Evolutionary conservation across 2,329 filamentous ascomycete genomes (phyloP), one percentile per base, ranked within the genome.

Genomic region (Orbilia blumenaviensis): DNA sequence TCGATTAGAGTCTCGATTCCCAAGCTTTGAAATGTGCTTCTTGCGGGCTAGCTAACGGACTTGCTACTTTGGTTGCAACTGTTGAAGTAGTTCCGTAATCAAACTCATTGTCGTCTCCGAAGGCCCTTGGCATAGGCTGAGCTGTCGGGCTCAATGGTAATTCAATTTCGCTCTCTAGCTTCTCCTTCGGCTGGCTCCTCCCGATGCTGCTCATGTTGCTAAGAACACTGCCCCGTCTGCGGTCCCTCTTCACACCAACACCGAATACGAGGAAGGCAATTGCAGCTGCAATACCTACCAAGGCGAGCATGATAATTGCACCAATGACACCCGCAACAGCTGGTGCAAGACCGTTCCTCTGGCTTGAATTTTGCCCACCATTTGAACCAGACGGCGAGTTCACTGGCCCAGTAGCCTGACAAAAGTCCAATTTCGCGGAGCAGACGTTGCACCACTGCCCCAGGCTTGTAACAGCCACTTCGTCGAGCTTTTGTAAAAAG

Each of bases 21-120:
- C 42, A 76, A 12, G 58, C 42, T 48, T 76, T 76, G 16, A 76
- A 76, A 25, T 76, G 72, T 6, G 64, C 72, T 41, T 76, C 72
- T 25, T 76, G 44, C 1, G 72, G 72, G 23, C 58, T 66, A 6
- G 72, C 64, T 48, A 76, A 38, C 9, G 72, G 72, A 21, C 72
- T 76, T 5, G 72, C 71, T 18, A 75, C 71, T 6, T 68, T 68
- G 2, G 71, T 75, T 5, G 63, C 64, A 23, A 61, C 52, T 10
- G 69, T 67, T n/a, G 69, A 67, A 6, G 63, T 34, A n/a, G 72
- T 76, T 2, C 64, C 64, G 25, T 76, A 76, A 1, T 76, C 72
- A 41, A 42, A 64, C 10, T 76, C 72, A 12, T 64, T 64, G 25
- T 76, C 72, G 6, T 76, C 69, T 12, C 46, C 64, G 21, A 69